Evolutionary conservation across 208 protist genomes (phyloP).

Genomic region (Trypanosoma lewisi): DNA sequence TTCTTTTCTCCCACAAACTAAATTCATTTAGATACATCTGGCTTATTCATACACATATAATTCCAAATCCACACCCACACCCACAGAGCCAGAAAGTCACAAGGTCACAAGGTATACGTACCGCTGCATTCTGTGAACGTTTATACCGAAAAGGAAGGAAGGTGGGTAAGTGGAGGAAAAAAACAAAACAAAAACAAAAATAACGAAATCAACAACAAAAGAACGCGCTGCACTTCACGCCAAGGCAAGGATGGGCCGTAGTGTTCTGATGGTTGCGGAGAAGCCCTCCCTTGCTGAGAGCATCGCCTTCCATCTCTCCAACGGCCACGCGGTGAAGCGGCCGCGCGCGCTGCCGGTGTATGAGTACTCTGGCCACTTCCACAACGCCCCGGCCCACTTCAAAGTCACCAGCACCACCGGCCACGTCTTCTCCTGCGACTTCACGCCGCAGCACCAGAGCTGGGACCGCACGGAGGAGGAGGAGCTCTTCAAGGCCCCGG

Average conservation of each 20-base stretch:
- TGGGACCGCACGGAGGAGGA: slow-evolving; percentile 88
- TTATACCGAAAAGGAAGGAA: background rate
- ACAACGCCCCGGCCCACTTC: slow-evolving; percentile 60
- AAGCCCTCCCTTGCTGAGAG: slow-evolving; percentile 93
- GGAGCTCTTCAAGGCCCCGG: slow-evolving; percentile 79
- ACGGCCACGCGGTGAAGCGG: slow-evolving; percentile 64
- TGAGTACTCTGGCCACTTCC: slow-evolving; percentile 80
- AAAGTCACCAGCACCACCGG: slow-evolving; percentile 90
- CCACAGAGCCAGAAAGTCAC: background rate
- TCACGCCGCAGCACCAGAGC: slow-evolving; percentile 84
- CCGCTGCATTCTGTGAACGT: too few species aligned
- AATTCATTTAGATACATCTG: background rate
- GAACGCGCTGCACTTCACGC: too few species aligned
- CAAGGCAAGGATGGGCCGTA: slow-evolving; percentile 55
- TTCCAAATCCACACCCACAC: background rate
- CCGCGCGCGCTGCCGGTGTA: slow-evolving; percentile 80
- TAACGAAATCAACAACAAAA: too few species aligned
- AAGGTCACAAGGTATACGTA: too few species aligned
- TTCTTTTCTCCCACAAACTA: slow-evolving; percentile 2
- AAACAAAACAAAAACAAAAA: slow-evolving; percentile 4
- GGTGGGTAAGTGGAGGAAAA: background rate
- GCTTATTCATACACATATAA: background rate
- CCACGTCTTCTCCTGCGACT: slow-evolving; percentile 91
- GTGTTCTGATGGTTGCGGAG: slow-evolving; percentile 93
- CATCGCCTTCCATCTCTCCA: slow-evolving; percentile 83